These are phyloP conservation scores for Cephalotrichum gorgonifer DNA, from an alignment of 2,329 filamentous ascomycete genomes.

Conservation along the genomic window DNA sequence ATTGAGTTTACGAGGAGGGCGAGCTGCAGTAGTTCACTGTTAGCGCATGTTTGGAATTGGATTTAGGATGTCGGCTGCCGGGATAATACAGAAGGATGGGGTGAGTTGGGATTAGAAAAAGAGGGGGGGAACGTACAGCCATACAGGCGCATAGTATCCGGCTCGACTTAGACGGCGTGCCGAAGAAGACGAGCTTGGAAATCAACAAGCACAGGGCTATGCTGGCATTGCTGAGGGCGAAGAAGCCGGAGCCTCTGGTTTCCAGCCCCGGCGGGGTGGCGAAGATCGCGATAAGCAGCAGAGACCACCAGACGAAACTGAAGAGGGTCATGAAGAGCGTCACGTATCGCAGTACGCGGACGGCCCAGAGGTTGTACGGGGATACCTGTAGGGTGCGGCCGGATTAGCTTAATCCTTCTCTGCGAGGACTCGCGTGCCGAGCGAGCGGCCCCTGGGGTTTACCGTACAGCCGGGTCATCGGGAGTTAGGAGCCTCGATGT, in stretches of 20 bases:
- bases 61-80: background rate
- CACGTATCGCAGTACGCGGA: slow-evolving; percentile 68
- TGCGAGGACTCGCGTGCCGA: background rate
- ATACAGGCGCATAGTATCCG: slow-evolving; percentile 63
- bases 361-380: slow-evolving; percentile 90
- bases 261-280: slow-evolving; percentile 81
- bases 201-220: slow-evolving; percentile 67
- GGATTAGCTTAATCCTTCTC: background rate
- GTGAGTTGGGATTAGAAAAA: no score
- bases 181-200: slow-evolving; percentile 76
- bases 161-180: slow-evolving; percentile 69
- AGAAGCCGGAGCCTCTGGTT: slow-evolving; percentile 84
- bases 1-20: slow-evolving; percentile 54
- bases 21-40: slow-evolving; percentile 13
- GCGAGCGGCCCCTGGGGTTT: background rate
- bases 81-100: background rate
- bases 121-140: slow-evolving; percentile 29
- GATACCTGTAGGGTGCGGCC: slow-evolving; percentile 43
- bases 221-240: slow-evolving; percentile 74
- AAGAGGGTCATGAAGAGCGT: slow-evolving; percentile 66
- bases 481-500: slow-evolving; percentile 24
- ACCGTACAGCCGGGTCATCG: slow-evolving; percentile 29
- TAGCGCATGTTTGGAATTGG: background rate
- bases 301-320: slow-evolving; percentile 84
- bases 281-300: slow-evolving; percentile 83